Conservation (phyloP, 2,329 filamentous ascomycete genomes). For the Nemania diffusa region DNA sequence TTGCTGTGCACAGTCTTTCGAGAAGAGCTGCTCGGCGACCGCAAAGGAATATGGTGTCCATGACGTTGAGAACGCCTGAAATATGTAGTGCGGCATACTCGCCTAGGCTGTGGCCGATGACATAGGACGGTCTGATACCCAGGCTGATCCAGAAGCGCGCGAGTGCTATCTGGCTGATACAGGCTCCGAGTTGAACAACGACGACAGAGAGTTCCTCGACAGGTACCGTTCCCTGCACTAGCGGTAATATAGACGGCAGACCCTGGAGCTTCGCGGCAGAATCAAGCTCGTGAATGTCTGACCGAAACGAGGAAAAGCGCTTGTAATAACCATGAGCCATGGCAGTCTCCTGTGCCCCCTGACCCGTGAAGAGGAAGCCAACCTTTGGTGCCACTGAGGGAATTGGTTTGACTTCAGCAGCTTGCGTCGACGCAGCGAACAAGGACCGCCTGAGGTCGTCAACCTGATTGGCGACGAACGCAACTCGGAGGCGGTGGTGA, state of each 20-base stretch:
- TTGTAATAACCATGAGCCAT: slow-evolving; percentile 35
- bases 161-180: slow-evolving; percentile 63
- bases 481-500: slow-evolving; percentile 65
- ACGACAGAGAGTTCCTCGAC: background rate
- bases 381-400: background rate
- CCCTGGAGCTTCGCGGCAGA: slow-evolving; percentile 44
- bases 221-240: background rate
- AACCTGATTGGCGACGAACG: slow-evolving; percentile 52
- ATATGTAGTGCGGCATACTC: slow-evolving; percentile 76
- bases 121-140: slow-evolving; percentile 61
- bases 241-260: background rate
- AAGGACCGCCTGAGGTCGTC: slow-evolving; percentile 51
- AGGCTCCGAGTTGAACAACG: slow-evolving; percentile 57
- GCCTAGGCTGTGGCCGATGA: slow-evolving; percentile 71
- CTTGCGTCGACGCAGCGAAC: slow-evolving; percentile 52
- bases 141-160: slow-evolving; percentile 61
- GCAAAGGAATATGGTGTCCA: slow-evolving; percentile 75
- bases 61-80: slow-evolving; percentile 73
- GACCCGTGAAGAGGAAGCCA: slow-evolving; percentile 41
- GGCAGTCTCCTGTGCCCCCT: slow-evolving; percentile 34
- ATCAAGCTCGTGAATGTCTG: slow-evolving; percentile 42
- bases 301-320: slow-evolving; percentile 39
- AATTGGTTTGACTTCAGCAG: slow-evolving; percentile 55
- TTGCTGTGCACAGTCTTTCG: background rate
- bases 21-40: slow-evolving; percentile 52